These are phyloP conservation scores for Chenopodium album DNA, from an alignment of 148 eudicot genomes.

Conservation along the genomic window DNA sequence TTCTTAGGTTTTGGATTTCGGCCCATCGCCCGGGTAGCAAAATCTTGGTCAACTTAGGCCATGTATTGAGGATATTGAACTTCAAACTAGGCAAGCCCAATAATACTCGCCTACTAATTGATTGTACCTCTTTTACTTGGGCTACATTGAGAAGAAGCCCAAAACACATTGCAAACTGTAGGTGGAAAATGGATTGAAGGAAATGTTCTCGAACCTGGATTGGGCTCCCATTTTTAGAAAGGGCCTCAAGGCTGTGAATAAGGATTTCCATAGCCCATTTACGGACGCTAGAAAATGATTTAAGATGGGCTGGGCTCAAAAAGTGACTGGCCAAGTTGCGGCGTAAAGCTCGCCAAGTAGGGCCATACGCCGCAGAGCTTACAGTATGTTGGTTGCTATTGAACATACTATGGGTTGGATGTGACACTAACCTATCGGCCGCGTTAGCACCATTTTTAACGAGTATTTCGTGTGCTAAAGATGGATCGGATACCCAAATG, in stretches of 20 bases:
- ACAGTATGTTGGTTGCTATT: conserved; percentile 24
- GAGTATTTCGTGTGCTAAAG: conserved; percentile 13
- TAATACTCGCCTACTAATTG: conserved; percentile 3
- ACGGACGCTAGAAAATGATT: not conserved
- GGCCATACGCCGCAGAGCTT: conserved; percentile 2
- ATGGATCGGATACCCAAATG: conserved; percentile 17
- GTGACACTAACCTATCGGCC: conserved; percentile 14
- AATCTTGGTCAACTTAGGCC: conserved; percentile 22
- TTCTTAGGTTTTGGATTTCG: conserved; percentile 16
- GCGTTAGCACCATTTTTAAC: conserved; percentile 16
- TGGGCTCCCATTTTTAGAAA: not conserved
- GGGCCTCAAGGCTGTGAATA: not conserved
- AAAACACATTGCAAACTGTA: conserved; percentile 27
- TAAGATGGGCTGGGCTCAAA: no score
- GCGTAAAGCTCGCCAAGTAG: not conserved
- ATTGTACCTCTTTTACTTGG: conserved; percentile 15
- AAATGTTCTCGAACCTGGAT: conserved; percentile 14
- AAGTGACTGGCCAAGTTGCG: not conserved
- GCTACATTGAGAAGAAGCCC: conserved; percentile 17
- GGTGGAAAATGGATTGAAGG: not conserved
- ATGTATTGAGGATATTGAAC: conserved; percentile 20
- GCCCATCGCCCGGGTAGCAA: conserved; percentile 5
- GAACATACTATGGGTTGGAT: conserved; percentile 13
- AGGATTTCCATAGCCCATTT: conserved; percentile 19
- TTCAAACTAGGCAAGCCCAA: conserved; percentile 7